phyloP scores from a whole-genome alignment of 83 land plant species.

The Picea abies region DNA sequence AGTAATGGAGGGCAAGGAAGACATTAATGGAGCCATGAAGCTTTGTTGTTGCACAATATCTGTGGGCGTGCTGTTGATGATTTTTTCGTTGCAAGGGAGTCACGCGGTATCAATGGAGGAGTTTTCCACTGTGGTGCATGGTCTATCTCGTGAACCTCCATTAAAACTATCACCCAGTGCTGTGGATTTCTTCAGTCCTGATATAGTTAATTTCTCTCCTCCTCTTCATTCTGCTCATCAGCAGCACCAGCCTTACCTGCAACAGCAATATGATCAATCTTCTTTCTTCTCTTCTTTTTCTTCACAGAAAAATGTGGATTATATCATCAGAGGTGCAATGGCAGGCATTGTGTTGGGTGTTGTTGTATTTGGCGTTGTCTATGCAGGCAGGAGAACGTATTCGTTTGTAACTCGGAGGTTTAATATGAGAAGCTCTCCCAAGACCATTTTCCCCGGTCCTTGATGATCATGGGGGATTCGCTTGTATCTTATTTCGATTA shows the following conservation, averaged over 20 bases:
- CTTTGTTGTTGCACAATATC: background rate
- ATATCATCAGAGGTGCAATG: background rate
- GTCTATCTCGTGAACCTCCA: background rate
- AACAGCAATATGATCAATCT: background rate
- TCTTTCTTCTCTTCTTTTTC: too few species aligned
- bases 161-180: background rate
- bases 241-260: too few species aligned
- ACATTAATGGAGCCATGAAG: background rate
- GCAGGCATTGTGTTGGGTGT: background rate
- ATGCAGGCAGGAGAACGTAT: too few species aligned
- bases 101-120: background rate
- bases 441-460: too few species aligned
- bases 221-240: background rate
- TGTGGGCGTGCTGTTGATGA: background rate
- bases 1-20: too few species aligned
- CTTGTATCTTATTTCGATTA: too few species aligned
- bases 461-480: too few species aligned
- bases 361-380: too few species aligned
- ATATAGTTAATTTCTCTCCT: background rate
- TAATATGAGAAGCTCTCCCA: too few species aligned
- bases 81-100: background rate
- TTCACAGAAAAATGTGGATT: background rate
- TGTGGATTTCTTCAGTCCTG: constrained; percentile 6
- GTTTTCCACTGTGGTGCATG: background rate
- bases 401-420: too few species aligned